A percentile compares a stretch with the other conserved stretches of the same genome.
These are phyloP conservation scores for Begonia peltatifolia DNA, from an alignment of 306 rosid genomes.

Conservation along the genomic window DNA sequence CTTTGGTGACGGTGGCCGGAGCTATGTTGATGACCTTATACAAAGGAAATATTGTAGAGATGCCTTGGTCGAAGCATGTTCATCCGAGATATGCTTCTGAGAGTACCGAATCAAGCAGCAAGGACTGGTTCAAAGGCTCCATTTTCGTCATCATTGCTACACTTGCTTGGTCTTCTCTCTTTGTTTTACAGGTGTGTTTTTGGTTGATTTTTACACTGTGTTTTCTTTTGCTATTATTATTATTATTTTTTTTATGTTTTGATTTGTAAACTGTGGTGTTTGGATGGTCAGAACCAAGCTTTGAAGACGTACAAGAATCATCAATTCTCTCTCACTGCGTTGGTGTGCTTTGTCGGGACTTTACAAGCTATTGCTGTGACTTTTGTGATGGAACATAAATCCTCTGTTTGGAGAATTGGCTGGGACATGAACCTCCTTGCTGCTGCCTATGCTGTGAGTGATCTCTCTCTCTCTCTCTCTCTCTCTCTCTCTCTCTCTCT, in stretches of 20 bases:
- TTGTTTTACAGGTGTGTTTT: conserved; percentile 56
- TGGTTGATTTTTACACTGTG: conserved; percentile 23
- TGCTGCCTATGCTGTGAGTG: conserved; percentile 72
- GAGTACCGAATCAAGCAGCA: conserved; percentile 21
- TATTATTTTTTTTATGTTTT: conserved; percentile 16
- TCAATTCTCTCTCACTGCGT: conserved; percentile 57
- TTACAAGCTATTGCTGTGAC: conserved; percentile 59
- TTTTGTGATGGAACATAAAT: conserved; percentile 49
- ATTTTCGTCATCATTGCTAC: conserved; percentile 58
- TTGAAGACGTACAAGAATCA: conserved; percentile 77
- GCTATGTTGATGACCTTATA: conserved; percentile 80
- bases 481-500: neutral
- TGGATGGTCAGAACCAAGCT: conserved; percentile 39
- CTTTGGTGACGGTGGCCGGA: conserved; percentile 67
- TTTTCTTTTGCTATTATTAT: conserved; percentile 34
- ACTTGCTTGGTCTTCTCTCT: conserved; percentile 76
- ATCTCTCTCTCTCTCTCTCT: conserved; percentile 1
- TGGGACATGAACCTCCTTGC: conserved; percentile 85
- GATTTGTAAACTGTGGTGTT: neutral
- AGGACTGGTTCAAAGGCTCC: conserved; percentile 51
- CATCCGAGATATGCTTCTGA: conserved; percentile 10
- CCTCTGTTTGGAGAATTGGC: conserved; percentile 70
- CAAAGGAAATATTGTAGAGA: conserved; percentile 51
- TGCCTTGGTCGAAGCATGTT: conserved; percentile 42
- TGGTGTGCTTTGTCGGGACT: conserved; percentile 67